Percentiles rank a stretch among this genome's conserved stretches.
phyloP scores from a whole-genome alignment of 106 monocot species.

The Amphibolis antarctica region DNA sequence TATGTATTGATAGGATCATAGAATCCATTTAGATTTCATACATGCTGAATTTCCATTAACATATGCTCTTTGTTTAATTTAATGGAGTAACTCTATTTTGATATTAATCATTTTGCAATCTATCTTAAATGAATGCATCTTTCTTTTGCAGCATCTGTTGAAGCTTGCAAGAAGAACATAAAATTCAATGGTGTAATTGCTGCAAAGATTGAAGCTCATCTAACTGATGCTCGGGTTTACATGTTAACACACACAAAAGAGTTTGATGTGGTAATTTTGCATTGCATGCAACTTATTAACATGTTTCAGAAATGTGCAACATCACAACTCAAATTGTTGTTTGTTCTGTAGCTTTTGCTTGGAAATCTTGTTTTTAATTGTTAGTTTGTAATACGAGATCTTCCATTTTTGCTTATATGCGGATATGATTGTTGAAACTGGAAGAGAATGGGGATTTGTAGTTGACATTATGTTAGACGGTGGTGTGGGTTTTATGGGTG shows the following conservation, averaged over 20 bases:
- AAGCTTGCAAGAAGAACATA: conserved; percentile 38
- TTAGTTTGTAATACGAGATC: not conserved
- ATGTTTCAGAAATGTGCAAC: not conserved
- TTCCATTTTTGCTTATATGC: too few species aligned
- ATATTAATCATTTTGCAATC: not conserved
- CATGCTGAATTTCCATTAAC: too few species aligned
- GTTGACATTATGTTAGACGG: too few species aligned
- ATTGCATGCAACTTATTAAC: not conserved
- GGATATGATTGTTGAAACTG: too few species aligned
- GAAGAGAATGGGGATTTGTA: too few species aligned
- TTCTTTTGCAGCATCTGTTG: conserved; percentile 34
- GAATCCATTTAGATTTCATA: too few species aligned
- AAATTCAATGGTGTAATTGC: conserved; percentile 52
- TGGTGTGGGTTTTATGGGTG: too few species aligned
- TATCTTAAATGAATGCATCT: not conserved
- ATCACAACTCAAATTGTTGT: not conserved
- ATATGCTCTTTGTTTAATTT: too few species aligned
- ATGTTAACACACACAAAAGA: conserved; percentile 88
- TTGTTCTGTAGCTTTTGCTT: not conserved
- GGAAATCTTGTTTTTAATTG: not conserved
- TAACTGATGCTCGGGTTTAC: conserved; percentile 75
- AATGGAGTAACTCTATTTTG: not conserved
- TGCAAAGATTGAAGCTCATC: conserved; percentile 70
- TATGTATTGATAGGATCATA: not conserved
- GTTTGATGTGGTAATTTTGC: conserved; percentile 71